phyloP scores from a whole-genome alignment of 805 yeast genomes.

The Saccharomycopsis vini region DNA sequence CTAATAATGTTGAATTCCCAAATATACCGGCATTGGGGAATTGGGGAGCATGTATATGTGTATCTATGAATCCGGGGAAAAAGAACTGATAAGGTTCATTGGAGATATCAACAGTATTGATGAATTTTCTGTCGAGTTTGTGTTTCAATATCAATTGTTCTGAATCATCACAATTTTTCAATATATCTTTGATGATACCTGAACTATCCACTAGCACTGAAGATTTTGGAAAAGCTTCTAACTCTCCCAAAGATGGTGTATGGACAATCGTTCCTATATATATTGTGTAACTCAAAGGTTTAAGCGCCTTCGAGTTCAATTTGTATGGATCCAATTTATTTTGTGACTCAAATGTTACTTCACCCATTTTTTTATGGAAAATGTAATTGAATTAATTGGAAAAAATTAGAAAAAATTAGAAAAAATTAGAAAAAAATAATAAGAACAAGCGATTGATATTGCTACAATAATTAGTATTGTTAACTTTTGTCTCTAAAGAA shows the following conservation, averaged over 20 bases:
- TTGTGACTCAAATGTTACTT: no score
- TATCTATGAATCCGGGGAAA: slow-evolving; percentile 76
- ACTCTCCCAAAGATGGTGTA: slow-evolving; percentile 48
- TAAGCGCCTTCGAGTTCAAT: slow-evolving; percentile 2
- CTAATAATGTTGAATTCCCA: slow-evolving; percentile 73
- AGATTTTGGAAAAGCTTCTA: slow-evolving; percentile 48
- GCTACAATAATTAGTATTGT: no score
- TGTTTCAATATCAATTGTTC: slow-evolving; percentile 2
- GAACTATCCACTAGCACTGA: slow-evolving; percentile 42
- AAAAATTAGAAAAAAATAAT: no score
- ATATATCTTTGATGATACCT: slow-evolving; percentile 44
- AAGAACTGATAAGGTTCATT: slow-evolving; percentile 43
- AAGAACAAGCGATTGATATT: no score
- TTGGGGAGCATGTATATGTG: slow-evolving; percentile 81
- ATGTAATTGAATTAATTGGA: no score
- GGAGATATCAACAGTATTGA: slow-evolving; percentile 28
- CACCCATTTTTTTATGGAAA: no score
- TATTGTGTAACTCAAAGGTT: slow-evolving; percentile 28
- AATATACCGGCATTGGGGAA: slow-evolving; percentile 78
- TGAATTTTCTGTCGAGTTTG: neutral
- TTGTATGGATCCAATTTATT: neutral
- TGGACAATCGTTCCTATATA: slow-evolving; percentile 69
- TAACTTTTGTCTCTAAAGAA: no score
- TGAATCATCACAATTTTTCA: slow-evolving; percentile 16
- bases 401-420: no score